Evolutionary conservation across 331 rosid genomes (phyloP).

Genomic region (Telfairia occidentalis): DNA sequence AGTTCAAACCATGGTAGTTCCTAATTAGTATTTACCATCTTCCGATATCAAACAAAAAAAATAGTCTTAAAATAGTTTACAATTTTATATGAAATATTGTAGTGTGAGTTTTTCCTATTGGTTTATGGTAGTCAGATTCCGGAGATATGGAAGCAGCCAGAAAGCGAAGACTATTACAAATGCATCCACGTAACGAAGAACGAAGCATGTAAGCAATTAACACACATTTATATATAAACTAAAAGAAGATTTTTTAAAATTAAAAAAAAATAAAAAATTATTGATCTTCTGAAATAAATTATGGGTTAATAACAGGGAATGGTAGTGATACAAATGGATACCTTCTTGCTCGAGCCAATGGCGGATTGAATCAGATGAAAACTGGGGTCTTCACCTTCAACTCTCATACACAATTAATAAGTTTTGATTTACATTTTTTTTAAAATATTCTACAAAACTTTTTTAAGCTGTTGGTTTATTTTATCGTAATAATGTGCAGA

Average conservation of each 20-base stretch:
- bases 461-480: background rate
- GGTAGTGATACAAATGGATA: conserved; percentile 57
- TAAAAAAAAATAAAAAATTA: too few species aligned
- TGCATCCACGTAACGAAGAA: conserved; percentile 54
- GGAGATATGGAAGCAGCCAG: conserved; percentile 82
- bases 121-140: conserved; percentile 35
- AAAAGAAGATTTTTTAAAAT: background rate
- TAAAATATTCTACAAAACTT: background rate
- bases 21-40: too few species aligned
- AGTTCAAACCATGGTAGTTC: too few species aligned
- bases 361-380: conserved; percentile 99
- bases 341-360: conserved; percentile 84
- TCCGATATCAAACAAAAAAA: too few species aligned
- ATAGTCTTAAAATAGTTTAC: too few species aligned
- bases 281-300: background rate
- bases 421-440: background rate
- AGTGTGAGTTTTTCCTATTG: background rate
- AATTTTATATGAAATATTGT: background rate
- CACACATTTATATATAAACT: background rate
- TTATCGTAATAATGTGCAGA: conserved; percentile 34
- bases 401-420: background rate
- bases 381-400: conserved; percentile 47
- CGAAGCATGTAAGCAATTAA: conserved; percentile 30
- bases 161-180: conserved; percentile 38
- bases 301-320: conserved; percentile 22